Conservation (phyloP, 345 rosid species). For the Camelina hispida region DNA sequence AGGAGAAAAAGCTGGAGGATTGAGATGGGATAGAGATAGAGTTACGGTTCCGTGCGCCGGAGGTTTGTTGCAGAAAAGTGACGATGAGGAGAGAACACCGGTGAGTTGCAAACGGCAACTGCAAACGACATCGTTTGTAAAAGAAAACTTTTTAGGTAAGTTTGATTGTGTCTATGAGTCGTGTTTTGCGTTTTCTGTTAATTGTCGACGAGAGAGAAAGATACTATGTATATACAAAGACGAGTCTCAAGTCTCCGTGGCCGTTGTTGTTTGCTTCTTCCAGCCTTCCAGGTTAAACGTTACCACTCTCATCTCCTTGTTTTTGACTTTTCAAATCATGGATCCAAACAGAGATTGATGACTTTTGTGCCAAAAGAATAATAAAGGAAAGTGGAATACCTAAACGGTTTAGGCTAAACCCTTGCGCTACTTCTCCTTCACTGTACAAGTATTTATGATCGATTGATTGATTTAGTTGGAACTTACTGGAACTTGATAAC, state of each 20-base stretch:
- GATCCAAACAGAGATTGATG: background rate
- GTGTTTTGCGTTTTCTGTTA: background rate
- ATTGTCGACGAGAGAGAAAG: slow-evolving; percentile 11
- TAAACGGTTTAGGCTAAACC: no score
- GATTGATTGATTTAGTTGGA: no score
- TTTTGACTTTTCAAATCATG: slow-evolving; percentile 36
- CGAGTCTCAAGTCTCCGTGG: background rate
- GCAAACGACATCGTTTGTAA: slow-evolving; percentile 60
- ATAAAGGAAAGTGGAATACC: no score
- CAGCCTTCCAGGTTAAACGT: slow-evolving; percentile 37
- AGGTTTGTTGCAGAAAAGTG: slow-evolving; percentile 60
- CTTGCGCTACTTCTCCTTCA: no score
- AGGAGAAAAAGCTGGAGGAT: slow-evolving; percentile 41
- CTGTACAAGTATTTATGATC: no score
- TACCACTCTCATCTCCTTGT: slow-evolving; percentile 8
- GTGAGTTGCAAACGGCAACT: slow-evolving; percentile 68
- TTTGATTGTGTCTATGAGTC: background rate
- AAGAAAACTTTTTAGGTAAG: no score
- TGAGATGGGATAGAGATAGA: slow-evolving; percentile 50
- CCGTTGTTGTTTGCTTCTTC: slow-evolving; percentile 17
- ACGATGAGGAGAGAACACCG: slow-evolving; percentile 80
- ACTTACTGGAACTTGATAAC: no score
- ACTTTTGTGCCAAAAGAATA: no score
- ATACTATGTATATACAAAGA: background rate
- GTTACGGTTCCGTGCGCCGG: slow-evolving; percentile 45